Percentiles rank a stretch among this genome's conserved stretches.
Evolutionary conservation across 2,329 filamentous ascomycete genomes (phyloP).

Genomic region (Trichocomaceae sp.): DNA sequence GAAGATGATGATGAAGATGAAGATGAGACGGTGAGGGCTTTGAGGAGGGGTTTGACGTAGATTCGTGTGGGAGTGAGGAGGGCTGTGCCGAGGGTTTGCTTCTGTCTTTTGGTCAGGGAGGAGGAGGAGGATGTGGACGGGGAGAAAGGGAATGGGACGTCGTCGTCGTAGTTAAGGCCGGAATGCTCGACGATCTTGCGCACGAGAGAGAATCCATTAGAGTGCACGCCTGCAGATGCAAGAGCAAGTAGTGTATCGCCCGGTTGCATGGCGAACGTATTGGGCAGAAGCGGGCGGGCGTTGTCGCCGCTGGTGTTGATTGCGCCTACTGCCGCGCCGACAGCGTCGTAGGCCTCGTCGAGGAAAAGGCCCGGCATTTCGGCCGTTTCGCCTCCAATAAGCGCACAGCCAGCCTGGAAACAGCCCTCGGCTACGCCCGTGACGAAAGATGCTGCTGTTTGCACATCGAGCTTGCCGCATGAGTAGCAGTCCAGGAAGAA

Average conservation of each 20-base stretch:
- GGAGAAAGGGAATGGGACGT: slow-evolving; percentile 66
- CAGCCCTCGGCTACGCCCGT: slow-evolving; percentile 86
- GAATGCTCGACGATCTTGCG: slow-evolving; percentile 75
- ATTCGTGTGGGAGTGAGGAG: slow-evolving; percentile 87
- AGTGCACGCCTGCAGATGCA: slow-evolving; percentile 80
- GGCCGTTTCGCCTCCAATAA: slow-evolving; percentile 95
- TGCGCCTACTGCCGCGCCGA: slow-evolving; percentile 81
- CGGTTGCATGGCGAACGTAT: slow-evolving; percentile 64
- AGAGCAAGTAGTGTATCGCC: slow-evolving; percentile 85
- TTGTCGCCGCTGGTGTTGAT: slow-evolving; percentile 52
- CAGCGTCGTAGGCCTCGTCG: slow-evolving; percentile 84
- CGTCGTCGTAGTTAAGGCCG: slow-evolving; percentile 62
- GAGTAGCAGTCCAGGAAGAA: slow-evolving; percentile 99
- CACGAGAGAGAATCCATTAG: slow-evolving; percentile 96
- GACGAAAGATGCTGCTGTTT: slow-evolving; percentile 76
- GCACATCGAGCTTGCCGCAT: slow-evolving; percentile 76
- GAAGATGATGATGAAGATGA: slow-evolving; percentile 17
- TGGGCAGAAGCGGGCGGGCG: slow-evolving; percentile 63
- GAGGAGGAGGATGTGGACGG: slow-evolving; percentile 49
- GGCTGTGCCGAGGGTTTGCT: slow-evolving; percentile 57
- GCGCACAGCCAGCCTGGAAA: slow-evolving; percentile 72
- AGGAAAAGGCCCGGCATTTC: slow-evolving; percentile 97
- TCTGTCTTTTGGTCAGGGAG: slow-evolving; percentile 36
- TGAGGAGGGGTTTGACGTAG: slow-evolving; percentile 78
- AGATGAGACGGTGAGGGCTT: slow-evolving; percentile 44